Base-by-base conservation (phyloP, 306 rosid species). In the Macrotyloma uniflorum region DNA sequence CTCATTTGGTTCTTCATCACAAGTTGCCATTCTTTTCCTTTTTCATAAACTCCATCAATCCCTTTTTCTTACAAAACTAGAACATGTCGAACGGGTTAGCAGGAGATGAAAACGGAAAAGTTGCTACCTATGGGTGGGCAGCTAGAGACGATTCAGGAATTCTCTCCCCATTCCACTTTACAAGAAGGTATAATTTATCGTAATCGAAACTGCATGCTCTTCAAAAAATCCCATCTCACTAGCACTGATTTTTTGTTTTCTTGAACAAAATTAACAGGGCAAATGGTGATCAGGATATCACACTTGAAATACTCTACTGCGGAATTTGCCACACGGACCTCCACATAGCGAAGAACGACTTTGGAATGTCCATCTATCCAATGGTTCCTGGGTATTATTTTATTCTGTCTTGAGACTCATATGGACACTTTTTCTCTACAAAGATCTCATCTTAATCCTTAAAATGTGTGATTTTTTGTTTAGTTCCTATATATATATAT, bases 301-400 rank as follows among this genome's bases (percentile, higher is more conserved):
- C 83, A 13, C 23, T 79, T 4, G 43, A 70, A 10, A 62, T 79
- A 62, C 72, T 79, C 45, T 87, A 78, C 22, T 78, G 72, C 59
- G 90, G 86, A 36, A 75, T 87, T 64, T 87, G 90, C 57, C 88
- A 84, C 72, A 47, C 88, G 1, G 86, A 87, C 26, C 86, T 87
- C 15, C 84, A 84, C 72, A 6, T 26, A 40, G 18, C 49, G 33
- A 87, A 81, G 61, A 84, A 84, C 23, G 83, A 84, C 8, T 71
- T 74, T 81, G 86, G 88, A 49, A 0, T 5, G 1, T 69, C 90
- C 28, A 42, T 23, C 49, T 84, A 87, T 71, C 90, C 90, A 23
- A 24, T 87, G 24, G 82, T 87, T 26, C 84, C 88, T 3, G 86
- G 90, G 90, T 87, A 46, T 50, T 46, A 7, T 49, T 49, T 43